Percentiles rank a stretch among this genome's conserved stretches.
Conservation (phyloP, 306 rosid genomes). For the Vigna unguiculata region DNA sequence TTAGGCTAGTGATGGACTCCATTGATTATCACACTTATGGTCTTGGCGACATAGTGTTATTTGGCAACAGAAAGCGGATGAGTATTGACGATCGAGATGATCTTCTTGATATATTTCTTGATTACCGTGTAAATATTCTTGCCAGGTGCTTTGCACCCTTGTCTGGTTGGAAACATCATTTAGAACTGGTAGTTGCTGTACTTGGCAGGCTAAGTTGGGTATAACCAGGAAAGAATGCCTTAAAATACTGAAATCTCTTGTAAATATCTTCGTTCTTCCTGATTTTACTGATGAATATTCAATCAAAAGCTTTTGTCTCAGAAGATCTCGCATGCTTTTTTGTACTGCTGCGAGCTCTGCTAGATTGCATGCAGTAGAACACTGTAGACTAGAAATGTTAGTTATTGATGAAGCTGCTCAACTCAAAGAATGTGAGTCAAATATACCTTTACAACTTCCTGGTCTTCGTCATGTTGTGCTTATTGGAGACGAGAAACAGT, state of each 20-base stretch:
- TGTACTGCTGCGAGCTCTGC: constrained; percentile 57
- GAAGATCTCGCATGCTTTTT: constrained; percentile 50
- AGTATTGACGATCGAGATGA: constrained; percentile 43
- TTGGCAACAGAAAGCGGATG: constrained; percentile 50
- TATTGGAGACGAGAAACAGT: constrained; percentile 56
- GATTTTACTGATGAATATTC: constrained; percentile 36
- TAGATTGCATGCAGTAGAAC: constrained; percentile 43
- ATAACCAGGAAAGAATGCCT: constrained; percentile 51
- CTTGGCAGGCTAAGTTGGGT: constrained; percentile 44
- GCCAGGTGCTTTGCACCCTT: constrained; percentile 52
- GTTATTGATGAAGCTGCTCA: constrained; percentile 64
- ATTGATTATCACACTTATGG: constrained; percentile 50
- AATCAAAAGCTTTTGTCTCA: constrained; percentile 49
- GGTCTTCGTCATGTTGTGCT: constrained; percentile 53
- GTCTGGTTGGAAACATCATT: constrained; percentile 57
- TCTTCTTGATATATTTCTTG: constrained; percentile 54
- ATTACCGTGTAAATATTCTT: constrained; percentile 47
- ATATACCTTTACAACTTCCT: constrained; percentile 53
- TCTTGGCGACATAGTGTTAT: constrained; percentile 54
- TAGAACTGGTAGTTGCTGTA: constrained; percentile 36
- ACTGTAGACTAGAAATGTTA: constrained; percentile 46
- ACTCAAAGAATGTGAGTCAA: constrained; percentile 59
- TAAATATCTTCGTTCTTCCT: constrained; percentile 42
- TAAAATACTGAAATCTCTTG: constrained; percentile 48
- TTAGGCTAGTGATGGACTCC: constrained; percentile 46